Percentiles rank a stretch among this genome's conserved stretches.
These are phyloP conservation scores for Sporothrix brasiliensis DNA, from an alignment of 2,329 filamentous ascomycete genomes.

Conservation along the genomic window DNA sequence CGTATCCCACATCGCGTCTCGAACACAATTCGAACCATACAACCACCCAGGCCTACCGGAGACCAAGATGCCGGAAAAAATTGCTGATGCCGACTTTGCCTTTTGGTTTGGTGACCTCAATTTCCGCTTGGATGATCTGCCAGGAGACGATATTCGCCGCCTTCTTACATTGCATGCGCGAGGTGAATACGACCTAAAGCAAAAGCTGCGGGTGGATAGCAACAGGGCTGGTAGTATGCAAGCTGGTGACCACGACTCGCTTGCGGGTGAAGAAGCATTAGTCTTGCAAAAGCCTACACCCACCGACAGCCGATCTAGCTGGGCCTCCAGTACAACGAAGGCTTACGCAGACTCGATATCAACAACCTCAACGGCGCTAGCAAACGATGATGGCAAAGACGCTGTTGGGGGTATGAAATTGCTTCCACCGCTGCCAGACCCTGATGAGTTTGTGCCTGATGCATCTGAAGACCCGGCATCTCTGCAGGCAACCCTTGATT, in stretches of 20 bases:
- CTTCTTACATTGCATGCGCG: constrained; percentile 80
- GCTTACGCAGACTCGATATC: constrained; percentile 36
- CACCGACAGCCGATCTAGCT: constrained; percentile 46
- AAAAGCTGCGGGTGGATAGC: constrained; percentile 38
- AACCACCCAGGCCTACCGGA: constrained; percentile 62
- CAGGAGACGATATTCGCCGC: constrained; percentile 85
- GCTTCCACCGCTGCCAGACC: constrained; percentile 55
- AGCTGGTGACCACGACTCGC: constrained; percentile 35
- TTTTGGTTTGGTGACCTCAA: constrained; percentile 98
- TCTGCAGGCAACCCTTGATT: constrained; percentile 83
- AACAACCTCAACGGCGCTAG: constrained; percentile 40
- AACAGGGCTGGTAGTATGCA: constrained; percentile 38
- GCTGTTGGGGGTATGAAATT: constrained; percentile 46
- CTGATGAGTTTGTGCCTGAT: constrained; percentile 68
- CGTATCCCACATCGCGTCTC: constrained; percentile 71
- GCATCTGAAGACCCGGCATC: constrained; percentile 79
- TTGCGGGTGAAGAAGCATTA: constrained; percentile 56
- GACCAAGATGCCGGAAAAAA: constrained; percentile 63
- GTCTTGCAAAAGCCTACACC: constrained; percentile 49
- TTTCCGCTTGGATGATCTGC: constrained; percentile 84
- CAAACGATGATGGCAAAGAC: constrained; percentile 36
- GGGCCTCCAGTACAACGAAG: constrained; percentile 37
- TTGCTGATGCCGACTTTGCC: constrained; percentile 89
- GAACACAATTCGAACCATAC: constrained; percentile 78
- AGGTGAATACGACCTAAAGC: constrained; percentile 70